Percentiles rank a stretch among this genome's conserved stretches.
Conservation (phyloP, 768 basidiomycete genomes). For the Pleurotus ostreatus region DNA sequence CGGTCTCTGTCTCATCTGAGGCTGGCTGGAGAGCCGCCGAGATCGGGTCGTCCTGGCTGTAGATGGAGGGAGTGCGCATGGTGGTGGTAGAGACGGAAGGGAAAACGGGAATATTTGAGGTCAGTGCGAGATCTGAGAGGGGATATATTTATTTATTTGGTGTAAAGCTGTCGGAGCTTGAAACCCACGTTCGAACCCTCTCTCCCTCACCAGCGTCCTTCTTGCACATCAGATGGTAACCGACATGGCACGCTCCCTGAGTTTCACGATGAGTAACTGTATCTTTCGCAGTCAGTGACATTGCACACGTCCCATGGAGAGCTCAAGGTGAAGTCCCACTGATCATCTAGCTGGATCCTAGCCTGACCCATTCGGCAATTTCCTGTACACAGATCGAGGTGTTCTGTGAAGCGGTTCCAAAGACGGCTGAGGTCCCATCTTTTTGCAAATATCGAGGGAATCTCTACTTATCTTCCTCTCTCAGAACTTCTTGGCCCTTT, state of each 20-base stretch:
- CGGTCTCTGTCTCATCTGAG: conserved; percentile 56
- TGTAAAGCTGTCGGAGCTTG: not conserved
- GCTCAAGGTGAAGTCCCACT: conserved; percentile 65
- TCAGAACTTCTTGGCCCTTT: conserved; percentile 94
- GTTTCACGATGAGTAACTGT: conserved; percentile 5
- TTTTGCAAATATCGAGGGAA: conserved; percentile 9
- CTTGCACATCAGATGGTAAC: conserved; percentile 19
- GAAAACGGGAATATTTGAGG: not conserved
- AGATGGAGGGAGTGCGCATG: conserved; percentile 68
- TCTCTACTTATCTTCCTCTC: conserved; percentile 9
- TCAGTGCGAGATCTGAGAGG: not conserved
- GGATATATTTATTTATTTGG: conserved; percentile 8
- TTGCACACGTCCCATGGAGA: conserved; percentile 94
- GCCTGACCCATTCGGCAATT: conserved; percentile 6
- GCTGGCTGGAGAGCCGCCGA: conserved; percentile 64
- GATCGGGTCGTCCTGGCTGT: conserved; percentile 76
- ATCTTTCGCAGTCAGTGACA: conserved; percentile 73
- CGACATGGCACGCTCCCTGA: conserved; percentile 9
- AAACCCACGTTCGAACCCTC: not conserved
- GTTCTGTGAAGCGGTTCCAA: conserved; percentile 96
- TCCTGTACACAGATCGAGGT: conserved; percentile 70
- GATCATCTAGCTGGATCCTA: not conserved
- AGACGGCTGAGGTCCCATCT: conserved; percentile 77
- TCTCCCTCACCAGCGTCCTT: conserved; percentile 2
- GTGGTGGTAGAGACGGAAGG: conserved; percentile 22